These are phyloP conservation scores for Kondoa subrosea DNA, from an alignment of 768 basidiomycete species.

Conservation along the genomic window DNA sequence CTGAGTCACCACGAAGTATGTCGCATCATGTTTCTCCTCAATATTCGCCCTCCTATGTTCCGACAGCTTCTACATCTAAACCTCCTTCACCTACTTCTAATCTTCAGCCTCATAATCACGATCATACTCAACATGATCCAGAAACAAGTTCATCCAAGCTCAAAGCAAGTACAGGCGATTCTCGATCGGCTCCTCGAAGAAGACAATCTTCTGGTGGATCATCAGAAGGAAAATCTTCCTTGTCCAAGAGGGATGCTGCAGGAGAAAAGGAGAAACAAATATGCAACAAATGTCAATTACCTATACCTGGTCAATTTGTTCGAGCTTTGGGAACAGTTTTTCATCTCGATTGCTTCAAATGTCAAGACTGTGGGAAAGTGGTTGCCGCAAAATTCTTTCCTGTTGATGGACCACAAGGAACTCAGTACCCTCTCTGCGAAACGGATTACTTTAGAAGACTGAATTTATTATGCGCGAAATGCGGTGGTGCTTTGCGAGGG, in stretches of 20 bases:
- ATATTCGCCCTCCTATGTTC: neutral
- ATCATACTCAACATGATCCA: neutral
- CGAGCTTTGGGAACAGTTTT: constrained; percentile 82
- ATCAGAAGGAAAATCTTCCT: neutral
- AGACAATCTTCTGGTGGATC: neutral
- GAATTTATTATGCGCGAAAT: constrained; percentile 91
- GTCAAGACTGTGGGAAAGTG: constrained; percentile 92
- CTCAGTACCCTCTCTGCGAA: constrained; percentile 90
- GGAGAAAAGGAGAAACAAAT: constrained; percentile 8
- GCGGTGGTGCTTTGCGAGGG: constrained; percentile 78
- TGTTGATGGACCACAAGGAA: constrained; percentile 67
- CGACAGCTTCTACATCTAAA: neutral
- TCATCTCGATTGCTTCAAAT: constrained; percentile 96
- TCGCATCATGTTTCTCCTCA: neutral
- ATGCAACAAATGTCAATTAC: constrained; percentile 34
- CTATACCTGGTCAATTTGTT: constrained; percentile 85
- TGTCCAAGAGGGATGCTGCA: neutral
- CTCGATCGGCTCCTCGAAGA: no score
- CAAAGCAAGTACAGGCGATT: neutral
- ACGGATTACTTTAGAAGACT: constrained; percentile 91
- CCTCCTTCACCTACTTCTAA: neutral
- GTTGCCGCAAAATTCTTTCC: constrained; percentile 99
- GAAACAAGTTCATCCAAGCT: neutral
- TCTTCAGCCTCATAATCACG: constrained; percentile 6
- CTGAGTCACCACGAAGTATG: neutral